Evolutionary conservation across 2,329 filamentous ascomycete genomes (phyloP), one percentile per base, ranked within the genome.

Genomic region (Exophiala viscosa): DNA sequence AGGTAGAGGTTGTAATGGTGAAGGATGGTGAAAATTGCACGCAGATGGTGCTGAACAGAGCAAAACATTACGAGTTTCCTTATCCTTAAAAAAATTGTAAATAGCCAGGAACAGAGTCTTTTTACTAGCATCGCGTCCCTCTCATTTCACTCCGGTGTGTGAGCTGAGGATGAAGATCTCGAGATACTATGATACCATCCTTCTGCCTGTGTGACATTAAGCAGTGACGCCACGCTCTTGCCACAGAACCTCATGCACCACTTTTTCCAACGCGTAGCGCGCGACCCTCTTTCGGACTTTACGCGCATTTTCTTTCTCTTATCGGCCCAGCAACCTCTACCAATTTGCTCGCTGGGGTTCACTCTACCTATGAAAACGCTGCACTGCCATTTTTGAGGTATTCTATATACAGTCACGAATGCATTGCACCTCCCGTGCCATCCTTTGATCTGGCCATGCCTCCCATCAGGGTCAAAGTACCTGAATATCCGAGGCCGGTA

Each of bases 401-500:
- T 3, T 15, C 1, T 6, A 8, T 8, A 40, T 11, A n/a, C 4
- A 18, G 38, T 18, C 23, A 28, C 28, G 4, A 31, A 42, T 42
- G 40, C 40, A 42, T 28, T 28, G 23, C 23, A 28, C 23, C 23
- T 13, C 7, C 9, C n/a, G n/a, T 23, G 9, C 8, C 40, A 31
- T 13, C n/a, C 8, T 14, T 23, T 18, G 1, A 11, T 38, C 31
- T 36, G 17, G 40, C 41, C 48, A 58, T 59, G 56, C 46, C 53
- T 38, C 10, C 20, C 11, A 28, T 28, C 40, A 54, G 50, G 33
- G 23, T 47, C 38, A 51, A 35, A 40, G 36, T 52, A 13, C 57
- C 55, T 10, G 52, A 58, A 39, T 62, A 59, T 38, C 59, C 60
- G 6, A 51, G 59, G 40, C 57, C 55, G n/a, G 57, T 62, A 11